Evolutionary conservation across 306 rosid genomes (phyloP).

Genomic region (Rosa multiflora): DNA sequence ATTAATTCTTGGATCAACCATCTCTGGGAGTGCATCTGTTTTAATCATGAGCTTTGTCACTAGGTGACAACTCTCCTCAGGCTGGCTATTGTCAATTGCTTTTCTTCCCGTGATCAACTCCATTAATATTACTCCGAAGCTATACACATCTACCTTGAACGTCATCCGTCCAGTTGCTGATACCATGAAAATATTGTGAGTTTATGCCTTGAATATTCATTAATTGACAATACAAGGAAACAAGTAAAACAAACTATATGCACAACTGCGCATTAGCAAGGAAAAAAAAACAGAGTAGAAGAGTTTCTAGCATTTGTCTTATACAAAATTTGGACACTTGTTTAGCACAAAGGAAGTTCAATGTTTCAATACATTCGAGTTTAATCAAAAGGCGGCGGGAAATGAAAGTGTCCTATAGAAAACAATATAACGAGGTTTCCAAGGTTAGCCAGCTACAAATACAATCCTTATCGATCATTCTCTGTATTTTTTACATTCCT

Average conservation of each 20-base stretch:
- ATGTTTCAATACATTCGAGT: no score
- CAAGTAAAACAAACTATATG: background rate
- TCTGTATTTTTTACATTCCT: no score
- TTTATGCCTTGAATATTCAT: conserved; percentile 9
- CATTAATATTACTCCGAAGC: conserved; percentile 95
- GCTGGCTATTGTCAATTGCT: conserved; percentile 68
- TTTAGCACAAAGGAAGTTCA: no score
- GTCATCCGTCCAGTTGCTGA: conserved; percentile 87
- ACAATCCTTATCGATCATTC: no score
- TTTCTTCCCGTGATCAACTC: conserved; percentile 77
- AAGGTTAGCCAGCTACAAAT: no score
- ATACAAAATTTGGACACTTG: no score
- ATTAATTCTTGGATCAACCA: conserved; percentile 57
- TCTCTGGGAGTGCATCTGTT: conserved; percentile 43
- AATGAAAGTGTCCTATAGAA: no score
- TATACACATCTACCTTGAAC: conserved; percentile 77
- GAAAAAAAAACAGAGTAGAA: background rate
- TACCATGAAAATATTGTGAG: conserved; percentile 5
- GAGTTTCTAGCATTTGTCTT: background rate
- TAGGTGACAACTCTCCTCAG: conserved; percentile 81
- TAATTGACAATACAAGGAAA: background rate
- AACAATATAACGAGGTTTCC: no score
- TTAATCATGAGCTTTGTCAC: conserved; percentile 46
- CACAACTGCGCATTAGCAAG: background rate
- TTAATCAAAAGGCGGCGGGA: no score